These are phyloP conservation scores for Gymnopilus junonius DNA, from an alignment of 768 basidiomycete genomes.

Conservation along the genomic window DNA sequence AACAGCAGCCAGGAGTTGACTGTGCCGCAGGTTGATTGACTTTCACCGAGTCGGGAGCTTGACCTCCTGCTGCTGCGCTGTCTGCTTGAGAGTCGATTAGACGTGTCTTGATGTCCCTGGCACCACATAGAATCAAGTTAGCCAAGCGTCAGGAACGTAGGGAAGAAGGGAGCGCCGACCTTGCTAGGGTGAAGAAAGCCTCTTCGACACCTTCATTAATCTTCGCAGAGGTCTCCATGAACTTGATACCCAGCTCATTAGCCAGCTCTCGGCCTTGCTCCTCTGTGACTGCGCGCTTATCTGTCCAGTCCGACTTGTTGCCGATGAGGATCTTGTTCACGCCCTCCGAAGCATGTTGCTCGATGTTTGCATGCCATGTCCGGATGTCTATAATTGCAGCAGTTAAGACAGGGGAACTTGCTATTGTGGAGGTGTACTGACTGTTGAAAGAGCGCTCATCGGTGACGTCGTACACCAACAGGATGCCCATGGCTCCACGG, in stretches of 20 bases:
- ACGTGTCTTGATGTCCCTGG: slow-evolving; percentile 95
- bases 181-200: slow-evolving; percentile 95
- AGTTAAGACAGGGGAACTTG: neutral
- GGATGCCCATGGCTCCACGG: slow-evolving; percentile 98
- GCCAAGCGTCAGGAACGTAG: neutral
- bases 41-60: slow-evolving; percentile 62
- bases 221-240: slow-evolving; percentile 98
- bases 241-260: slow-evolving; percentile 91
- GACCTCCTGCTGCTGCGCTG: slow-evolving; percentile 39
- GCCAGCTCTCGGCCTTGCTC: slow-evolving; percentile 94
- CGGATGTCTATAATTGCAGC: slow-evolving; percentile 75
- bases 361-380: slow-evolving; percentile 97
- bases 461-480: slow-evolving; percentile 98
- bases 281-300: slow-evolving; percentile 90
- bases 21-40: slow-evolving; percentile 63
- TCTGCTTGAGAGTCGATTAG: slow-evolving; percentile 94
- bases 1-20: slow-evolving; percentile 56
- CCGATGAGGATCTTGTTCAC: slow-evolving; percentile 99
- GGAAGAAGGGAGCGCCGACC: slow-evolving; percentile 47
- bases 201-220: slow-evolving; percentile 98
- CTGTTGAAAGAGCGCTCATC: slow-evolving; percentile 96
- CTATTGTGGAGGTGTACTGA: slow-evolving; percentile 44
- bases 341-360: slow-evolving; percentile 97
- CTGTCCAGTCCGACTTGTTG: slow-evolving; percentile 99
- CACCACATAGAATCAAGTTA: neutral